Evolutionary conservation across 257 asterid genomes (phyloP).

Genomic region (Lycium barbarum): DNA sequence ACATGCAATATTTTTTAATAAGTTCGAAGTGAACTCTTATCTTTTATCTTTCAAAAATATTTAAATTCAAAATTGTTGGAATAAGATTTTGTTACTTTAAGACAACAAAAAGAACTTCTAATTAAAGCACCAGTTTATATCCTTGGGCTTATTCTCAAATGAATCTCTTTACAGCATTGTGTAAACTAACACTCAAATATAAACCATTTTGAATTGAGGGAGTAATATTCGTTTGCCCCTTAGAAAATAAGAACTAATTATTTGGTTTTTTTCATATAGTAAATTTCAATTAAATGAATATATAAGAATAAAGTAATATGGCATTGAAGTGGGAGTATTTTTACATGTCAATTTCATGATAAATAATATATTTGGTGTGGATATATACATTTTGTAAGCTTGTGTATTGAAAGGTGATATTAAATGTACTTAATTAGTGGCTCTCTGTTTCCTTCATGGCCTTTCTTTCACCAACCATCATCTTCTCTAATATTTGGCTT

Average conservation of each 20-base stretch:
- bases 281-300: not conserved
- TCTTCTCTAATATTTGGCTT: conserved; percentile 41
- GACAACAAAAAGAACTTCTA: not conserved
- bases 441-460: conserved; percentile 30
- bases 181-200: not conserved
- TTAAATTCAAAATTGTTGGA: not conserved
- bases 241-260: not conserved
- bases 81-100: not conserved
- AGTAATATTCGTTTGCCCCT: not conserved
- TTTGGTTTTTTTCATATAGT: not conserved
- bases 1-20: conserved; percentile 11
- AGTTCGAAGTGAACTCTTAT: not conserved
- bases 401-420: not conserved
- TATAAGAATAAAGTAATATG: not conserved
- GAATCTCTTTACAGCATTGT: not conserved
- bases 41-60: not conserved
- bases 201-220: not conserved
- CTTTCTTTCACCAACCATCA: conserved; percentile 39
- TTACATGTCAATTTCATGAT: not conserved
- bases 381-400: not conserved
- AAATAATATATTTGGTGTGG: not conserved
- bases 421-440: conserved; percentile 20
- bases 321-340: not conserved
- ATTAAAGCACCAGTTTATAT: not conserved
- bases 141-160: not conserved